Conservation (phyloP, 2,329 filamentous ascomycete genomes). For the Blastomyces gilchristii region DNA sequence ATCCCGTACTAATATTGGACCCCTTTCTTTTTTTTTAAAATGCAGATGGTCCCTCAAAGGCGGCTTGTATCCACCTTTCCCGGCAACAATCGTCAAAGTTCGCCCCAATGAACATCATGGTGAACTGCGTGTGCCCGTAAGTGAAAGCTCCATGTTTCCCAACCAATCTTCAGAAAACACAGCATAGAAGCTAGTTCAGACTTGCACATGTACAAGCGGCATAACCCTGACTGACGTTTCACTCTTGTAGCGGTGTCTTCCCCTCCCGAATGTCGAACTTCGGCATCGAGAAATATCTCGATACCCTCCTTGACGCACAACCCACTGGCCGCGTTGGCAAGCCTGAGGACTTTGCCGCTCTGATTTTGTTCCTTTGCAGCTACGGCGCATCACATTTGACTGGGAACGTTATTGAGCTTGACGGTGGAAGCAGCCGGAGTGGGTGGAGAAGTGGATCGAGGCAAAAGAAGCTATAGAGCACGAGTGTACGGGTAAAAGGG, state of each 20-base stretch:
- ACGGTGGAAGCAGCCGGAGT: constrained; percentile 37
- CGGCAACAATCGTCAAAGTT: constrained; percentile 34
- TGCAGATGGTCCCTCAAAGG: constrained; percentile 32
- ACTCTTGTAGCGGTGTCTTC: constrained; percentile 27
- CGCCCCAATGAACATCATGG: constrained; percentile 34
- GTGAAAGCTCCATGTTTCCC: background rate
- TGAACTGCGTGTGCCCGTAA: constrained; percentile 32
- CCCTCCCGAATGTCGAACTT: constrained; percentile 36
- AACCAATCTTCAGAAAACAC: too few relatives aligned
- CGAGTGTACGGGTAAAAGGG: background rate
- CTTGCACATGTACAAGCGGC: background rate
- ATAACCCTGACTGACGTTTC: background rate
- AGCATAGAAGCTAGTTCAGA: background rate
- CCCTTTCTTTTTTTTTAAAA: background rate
- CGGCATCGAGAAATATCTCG: constrained; percentile 34
- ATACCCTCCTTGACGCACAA: constrained; percentile 34
- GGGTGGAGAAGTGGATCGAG: constrained; percentile 31
- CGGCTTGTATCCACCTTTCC: constrained; percentile 35
- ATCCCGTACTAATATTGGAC: background rate
- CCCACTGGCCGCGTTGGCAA: constrained; percentile 40
- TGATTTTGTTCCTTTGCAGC: constrained; percentile 37
- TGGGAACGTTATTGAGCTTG: constrained; percentile 40
- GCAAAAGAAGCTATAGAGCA: constrained; percentile 18
- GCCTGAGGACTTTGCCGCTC: constrained; percentile 39
- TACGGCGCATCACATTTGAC: constrained; percentile 37